Conservation (phyloP, 768 basidiomycete genomes). For the Mycena amicta region DNA sequence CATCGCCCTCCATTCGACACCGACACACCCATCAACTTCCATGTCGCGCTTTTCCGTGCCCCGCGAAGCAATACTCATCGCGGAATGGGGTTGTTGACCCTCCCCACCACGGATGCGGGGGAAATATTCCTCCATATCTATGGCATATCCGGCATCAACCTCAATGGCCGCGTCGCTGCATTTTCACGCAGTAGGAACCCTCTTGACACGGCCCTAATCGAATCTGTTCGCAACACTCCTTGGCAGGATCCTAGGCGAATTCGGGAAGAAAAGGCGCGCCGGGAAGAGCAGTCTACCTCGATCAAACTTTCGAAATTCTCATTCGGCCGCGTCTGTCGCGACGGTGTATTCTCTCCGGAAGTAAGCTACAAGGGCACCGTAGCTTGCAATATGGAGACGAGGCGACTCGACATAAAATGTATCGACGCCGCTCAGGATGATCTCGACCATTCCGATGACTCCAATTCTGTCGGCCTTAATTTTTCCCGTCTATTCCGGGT, state of each 20-base stretch:
- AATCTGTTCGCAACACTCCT: slow-evolving; percentile 23
- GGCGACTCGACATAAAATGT: slow-evolving; percentile 29
- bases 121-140: slow-evolving; percentile 30
- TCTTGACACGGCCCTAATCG: slow-evolving; percentile 27
- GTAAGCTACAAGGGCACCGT: slow-evolving; percentile 30
- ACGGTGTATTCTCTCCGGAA: slow-evolving; percentile 38
- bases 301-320: slow-evolving; percentile 28
- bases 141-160: slow-evolving; percentile 24
- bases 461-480: background rate
- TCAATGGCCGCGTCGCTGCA: slow-evolving; percentile 27
- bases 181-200: slow-evolving; percentile 28
- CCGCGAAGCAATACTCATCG: slow-evolving; percentile 7
- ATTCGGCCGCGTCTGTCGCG: slow-evolving; percentile 38
- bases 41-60: slow-evolving; percentile 32
- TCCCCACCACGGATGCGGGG: slow-evolving; percentile 27
- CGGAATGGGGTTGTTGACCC: slow-evolving; percentile 32
- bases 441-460: too few species aligned
- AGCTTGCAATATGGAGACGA: slow-evolving; percentile 39
- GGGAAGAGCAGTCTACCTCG: slow-evolving; percentile 25
- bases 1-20: slow-evolving; percentile 37
- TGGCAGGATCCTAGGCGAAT: slow-evolving; percentile 36
- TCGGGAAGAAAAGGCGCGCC: slow-evolving; percentile 25
- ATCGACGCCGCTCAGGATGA: too few species aligned
- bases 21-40: slow-evolving; percentile 33
- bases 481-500: too few species aligned